phyloP scores from a whole-genome alignment of 2,329 filamentous ascomycete species.

The Metarhizium album region DNA sequence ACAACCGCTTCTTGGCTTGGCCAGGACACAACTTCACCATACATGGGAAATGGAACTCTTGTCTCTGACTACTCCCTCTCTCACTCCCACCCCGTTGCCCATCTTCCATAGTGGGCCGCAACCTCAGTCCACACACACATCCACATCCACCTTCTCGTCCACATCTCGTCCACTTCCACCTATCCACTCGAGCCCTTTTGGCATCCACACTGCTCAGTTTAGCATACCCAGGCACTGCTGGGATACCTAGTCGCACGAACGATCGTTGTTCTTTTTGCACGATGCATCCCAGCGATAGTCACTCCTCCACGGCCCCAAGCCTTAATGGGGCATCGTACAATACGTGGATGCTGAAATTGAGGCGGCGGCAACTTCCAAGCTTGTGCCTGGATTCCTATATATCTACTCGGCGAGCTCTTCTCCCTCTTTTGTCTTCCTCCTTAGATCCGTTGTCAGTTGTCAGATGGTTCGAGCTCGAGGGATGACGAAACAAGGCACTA shows the following conservation, averaged over 20 bases:
- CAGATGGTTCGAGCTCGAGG: constrained; percentile 10
- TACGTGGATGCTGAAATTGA: neutral
- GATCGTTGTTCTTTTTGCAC: constrained; percentile 3
- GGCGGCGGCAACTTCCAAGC: neutral
- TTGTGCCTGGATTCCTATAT: constrained; percentile 3
- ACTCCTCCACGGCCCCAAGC: neutral
- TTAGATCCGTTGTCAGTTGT: constrained; percentile 3
- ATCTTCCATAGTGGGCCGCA: neutral
- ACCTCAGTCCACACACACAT: neutral
- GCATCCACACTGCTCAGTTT: constrained; percentile 2
- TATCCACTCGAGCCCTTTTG: constrained; percentile 4
- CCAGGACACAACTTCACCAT: neutral
- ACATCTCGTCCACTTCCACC: neutral
- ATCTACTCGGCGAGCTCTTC: constrained; percentile 9
- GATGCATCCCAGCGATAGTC: constrained; percentile 1
- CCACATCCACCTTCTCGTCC: neutral
- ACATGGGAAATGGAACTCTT: neutral
- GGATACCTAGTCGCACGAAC: neutral
- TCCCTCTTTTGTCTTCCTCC: constrained; percentile 5
- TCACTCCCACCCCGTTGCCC: neutral
- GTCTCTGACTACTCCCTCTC: neutral
- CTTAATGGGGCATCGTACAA: neutral
- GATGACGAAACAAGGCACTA: constrained; percentile 10
- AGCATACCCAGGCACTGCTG: constrained; percentile 1
- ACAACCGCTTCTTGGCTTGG: neutral